Conservation (phyloP, 2,329 filamentous ascomycete species). For the Geoglossum cookeanum region DNA sequence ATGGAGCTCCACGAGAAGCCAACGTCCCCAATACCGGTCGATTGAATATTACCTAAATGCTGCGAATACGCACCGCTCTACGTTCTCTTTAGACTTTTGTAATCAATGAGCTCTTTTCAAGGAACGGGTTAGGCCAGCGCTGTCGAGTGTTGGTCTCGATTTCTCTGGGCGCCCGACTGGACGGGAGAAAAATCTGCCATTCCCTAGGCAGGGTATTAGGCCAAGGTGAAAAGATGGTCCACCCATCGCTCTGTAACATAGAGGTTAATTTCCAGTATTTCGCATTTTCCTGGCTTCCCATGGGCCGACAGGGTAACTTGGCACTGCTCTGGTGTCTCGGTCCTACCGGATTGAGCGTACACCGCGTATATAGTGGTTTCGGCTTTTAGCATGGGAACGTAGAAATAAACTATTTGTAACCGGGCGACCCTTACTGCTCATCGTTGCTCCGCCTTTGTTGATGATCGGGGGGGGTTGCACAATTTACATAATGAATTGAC, state of each 20-base stretch:
- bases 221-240: not conserved
- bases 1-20: constrained; percentile 10
- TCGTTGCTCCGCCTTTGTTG: not conserved
- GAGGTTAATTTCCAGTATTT: not conserved
- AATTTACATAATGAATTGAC: not conserved
- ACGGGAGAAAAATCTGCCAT: not conserved
- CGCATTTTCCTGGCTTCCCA: not conserved
- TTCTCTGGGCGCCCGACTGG: not conserved
- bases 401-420: not conserved
- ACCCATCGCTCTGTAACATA: not conserved
- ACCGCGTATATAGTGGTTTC: not conserved
- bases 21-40: not conserved
- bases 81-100: not conserved
- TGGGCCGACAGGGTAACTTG: no score
- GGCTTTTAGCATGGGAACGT: not conserved
- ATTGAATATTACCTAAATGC: not conserved
- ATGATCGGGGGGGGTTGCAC: not conserved
- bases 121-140: not conserved
- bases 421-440: not conserved
- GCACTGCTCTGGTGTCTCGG: no score
- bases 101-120: not conserved
- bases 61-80: not conserved
- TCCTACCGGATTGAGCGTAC: no score
- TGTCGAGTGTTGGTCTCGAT: not conserved
- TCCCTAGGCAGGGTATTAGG: not conserved